phyloP scores from a whole-genome alignment of 2,329 filamentous ascomycete species.

The Penicillium digitatum region DNA sequence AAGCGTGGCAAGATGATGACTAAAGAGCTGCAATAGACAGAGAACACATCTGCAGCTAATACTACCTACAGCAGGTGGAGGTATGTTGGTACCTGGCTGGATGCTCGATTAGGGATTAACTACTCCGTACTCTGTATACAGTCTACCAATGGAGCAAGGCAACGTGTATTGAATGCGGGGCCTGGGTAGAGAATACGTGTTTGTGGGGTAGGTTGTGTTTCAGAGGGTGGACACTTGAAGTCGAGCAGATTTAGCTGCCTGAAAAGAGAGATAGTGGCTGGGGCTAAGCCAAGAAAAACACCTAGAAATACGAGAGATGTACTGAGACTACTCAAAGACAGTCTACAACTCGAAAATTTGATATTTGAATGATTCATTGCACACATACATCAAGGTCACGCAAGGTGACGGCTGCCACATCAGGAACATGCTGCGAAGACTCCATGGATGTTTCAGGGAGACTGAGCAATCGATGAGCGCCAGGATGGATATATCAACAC shows the following conservation, averaged over 20 bases:
- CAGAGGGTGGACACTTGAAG: background rate
- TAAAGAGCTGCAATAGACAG: background rate
- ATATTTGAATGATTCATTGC: slow-evolving; percentile 11
- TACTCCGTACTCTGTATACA: background rate
- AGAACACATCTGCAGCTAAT: background rate
- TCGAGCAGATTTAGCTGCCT: background rate
- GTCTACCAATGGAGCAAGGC: background rate
- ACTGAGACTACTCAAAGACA: background rate
- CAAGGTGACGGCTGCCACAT: slow-evolving; percentile 37
- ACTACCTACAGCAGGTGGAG: background rate
- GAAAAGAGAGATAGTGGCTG: background rate
- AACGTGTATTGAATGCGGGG: background rate
- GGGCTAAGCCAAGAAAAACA: background rate
- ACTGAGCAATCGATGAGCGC: slow-evolving; percentile 29
- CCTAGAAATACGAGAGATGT: background rate
- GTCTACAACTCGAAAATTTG: background rate
- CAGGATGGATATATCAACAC: slow-evolving; percentile 21
- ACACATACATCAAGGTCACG: slow-evolving; percentile 27
- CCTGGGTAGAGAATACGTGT: background rate
- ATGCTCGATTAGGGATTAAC: background rate
- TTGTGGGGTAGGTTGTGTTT: background rate
- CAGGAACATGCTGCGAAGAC: slow-evolving; percentile 12
- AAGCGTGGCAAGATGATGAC: background rate
- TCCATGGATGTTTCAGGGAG: background rate
- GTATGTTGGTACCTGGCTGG: background rate